phyloP scores from a whole-genome alignment of 2,329 filamentous ascomycete genomes.

The Pseudogymnoascus sp. region DNA sequence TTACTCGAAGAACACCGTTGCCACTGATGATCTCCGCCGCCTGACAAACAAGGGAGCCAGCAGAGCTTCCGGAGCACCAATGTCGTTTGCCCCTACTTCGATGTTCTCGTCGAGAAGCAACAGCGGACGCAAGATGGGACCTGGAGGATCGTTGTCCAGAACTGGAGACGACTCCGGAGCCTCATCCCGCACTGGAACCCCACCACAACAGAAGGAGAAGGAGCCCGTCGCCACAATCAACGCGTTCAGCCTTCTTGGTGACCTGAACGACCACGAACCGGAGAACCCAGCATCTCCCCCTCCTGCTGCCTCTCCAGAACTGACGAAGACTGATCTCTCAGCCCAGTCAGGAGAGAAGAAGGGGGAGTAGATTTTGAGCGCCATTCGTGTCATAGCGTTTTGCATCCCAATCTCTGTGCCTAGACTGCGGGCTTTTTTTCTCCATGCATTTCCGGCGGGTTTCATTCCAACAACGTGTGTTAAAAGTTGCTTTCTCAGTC shows the following conservation, averaged over 20 bases:
- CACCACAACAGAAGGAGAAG: slow-evolving; percentile 61
- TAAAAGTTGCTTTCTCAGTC: slow-evolving; percentile 37
- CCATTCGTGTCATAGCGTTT: slow-evolving; percentile 25
- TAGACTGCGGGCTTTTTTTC: slow-evolving; percentile 35
- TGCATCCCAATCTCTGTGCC: slow-evolving; percentile 38
- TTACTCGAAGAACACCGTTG: slow-evolving; percentile 70
- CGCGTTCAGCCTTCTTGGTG: slow-evolving; percentile 59
- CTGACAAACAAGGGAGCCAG: slow-evolving; percentile 56
- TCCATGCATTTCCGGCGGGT: slow-evolving; percentile 38
- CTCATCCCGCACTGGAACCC: slow-evolving; percentile 84
- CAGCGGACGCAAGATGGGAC: slow-evolving; percentile 75
- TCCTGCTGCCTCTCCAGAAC: slow-evolving; percentile 58
- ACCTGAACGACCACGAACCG: slow-evolving; percentile 42
- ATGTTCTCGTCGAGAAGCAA: slow-evolving; percentile 86
- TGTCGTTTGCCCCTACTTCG: slow-evolving; percentile 70
- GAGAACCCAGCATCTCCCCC: slow-evolving; percentile 63
- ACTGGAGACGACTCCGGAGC: slow-evolving; percentile 76
- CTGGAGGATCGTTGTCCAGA: slow-evolving; percentile 63
- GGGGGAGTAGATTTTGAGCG: slow-evolving; percentile 21
- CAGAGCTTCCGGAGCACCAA: slow-evolving; percentile 47
- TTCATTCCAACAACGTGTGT: slow-evolving; percentile 34
- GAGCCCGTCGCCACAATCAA: slow-evolving; percentile 67
- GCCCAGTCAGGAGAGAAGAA: slow-evolving; percentile 36
- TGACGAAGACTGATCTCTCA: slow-evolving; percentile 55
- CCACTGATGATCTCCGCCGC: slow-evolving; percentile 83